These are phyloP conservation scores for Dryadomyces sulphureus DNA, from an alignment of 2,329 filamentous ascomycete genomes.

Conservation along the genomic window DNA sequence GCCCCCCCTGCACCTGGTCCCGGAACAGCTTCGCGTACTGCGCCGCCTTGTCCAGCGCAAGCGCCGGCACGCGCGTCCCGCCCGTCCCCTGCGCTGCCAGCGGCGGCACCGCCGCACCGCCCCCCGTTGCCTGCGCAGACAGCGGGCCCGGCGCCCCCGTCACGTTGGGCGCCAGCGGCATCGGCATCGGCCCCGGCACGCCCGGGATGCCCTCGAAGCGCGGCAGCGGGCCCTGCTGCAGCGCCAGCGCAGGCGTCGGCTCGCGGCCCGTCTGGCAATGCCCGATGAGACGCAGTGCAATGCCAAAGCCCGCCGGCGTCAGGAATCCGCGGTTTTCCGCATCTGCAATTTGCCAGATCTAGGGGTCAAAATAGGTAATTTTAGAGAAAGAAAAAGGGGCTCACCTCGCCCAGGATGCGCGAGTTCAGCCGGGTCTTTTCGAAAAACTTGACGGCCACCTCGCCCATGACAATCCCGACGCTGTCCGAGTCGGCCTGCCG, in stretches of 20 bases:
- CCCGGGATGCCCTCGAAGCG: constrained; percentile 64
- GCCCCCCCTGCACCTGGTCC: constrained; percentile 63
- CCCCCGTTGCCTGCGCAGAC: constrained; percentile 45
- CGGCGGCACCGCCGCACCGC: constrained; percentile 20
- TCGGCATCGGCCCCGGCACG: constrained; percentile 19
- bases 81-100: constrained; percentile 13
- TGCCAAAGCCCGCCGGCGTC: constrained; percentile 82
- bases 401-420: constrained; percentile 73
- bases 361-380: constrained; percentile 5
- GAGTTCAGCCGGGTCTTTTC: constrained; percentile 86
- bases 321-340: constrained; percentile 90
- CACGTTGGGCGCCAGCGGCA: constrained; percentile 16
- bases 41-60: constrained; percentile 75
- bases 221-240: constrained; percentile 77
- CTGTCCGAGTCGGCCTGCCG: constrained; percentile 82
- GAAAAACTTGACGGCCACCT: constrained; percentile 94
- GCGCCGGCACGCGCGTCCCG: constrained; percentile 65
- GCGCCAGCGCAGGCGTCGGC: constrained; percentile 66
- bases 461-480: constrained; percentile 87
- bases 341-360: constrained; percentile 99
- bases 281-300: constrained; percentile 85
- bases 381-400: constrained; percentile 14
- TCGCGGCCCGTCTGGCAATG: constrained; percentile 83
- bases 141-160: constrained; percentile 19
- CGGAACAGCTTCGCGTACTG: constrained; percentile 89